Base-by-base conservation (phyloP, 345 rosid species). In the Atalantia buxifolia region DNA sequence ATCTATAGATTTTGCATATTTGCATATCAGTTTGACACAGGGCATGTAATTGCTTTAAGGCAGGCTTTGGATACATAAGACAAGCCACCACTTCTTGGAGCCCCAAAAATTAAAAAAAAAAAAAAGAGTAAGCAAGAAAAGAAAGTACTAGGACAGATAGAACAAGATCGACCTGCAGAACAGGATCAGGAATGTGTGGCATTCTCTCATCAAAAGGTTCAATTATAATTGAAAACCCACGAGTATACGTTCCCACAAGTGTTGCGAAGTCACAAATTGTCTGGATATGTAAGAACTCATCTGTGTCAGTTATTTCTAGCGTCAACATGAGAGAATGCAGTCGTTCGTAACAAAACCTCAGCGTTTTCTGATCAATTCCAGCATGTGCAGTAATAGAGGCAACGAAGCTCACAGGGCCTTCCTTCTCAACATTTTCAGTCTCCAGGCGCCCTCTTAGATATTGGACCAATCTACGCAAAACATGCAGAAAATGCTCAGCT, bases 121-220 rank as follows among this genome's bases (percentile, higher is more conserved):
- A 25, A 50, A 31, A 66, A 3, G 33, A 6, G 18, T 24, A 64
- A 73, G 27, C 72, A 75, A 53, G 55, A 76, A 72, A 50, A 66
- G 68, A 24, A 78, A 21, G 48, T 69, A 16, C 24, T 27, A 18
- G 4, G 13, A 71, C 36, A 45, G 36, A 62, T 71, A 50, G 7
- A 72, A 53, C 72, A 56, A 78, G 62, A 81, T 84, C 22, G 63
- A 94, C 97, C 95, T 94, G 98, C 91, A 94, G 80, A 50, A 96
- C 91, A 76, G 99, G 99, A 78, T 96, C 99, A 76, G 92, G 97
- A 87, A 96, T 92, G 83, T 92, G 94, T 42, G 99, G 97, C 99
- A 96, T 94, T 83, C 99, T 96, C 74, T 94, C 99, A 81, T 94
- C 98, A 79, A 88, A 92, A 81, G 99, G 99, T 85, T 94, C 98